A percentile compares a stretch with the other conserved stretches of the same genome.
Conservation (phyloP, 352 stramenopile genomes). For the Phytophthora hybrid region DNA sequence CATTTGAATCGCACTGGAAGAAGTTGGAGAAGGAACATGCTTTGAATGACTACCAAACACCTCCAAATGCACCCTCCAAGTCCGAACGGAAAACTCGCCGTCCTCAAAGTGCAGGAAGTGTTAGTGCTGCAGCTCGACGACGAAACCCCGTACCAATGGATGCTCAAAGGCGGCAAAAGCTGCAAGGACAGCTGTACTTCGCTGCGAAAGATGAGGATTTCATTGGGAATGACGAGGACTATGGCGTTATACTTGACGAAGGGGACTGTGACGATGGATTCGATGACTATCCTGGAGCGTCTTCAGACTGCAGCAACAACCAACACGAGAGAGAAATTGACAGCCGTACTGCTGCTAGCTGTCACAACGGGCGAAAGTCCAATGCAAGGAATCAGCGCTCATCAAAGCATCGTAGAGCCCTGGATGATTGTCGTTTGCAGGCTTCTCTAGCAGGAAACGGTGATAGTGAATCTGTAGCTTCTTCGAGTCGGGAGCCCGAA, state of each 20-base stretch:
- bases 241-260: conserved; percentile 54
- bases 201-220: conserved; percentile 34
- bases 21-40: conserved; percentile 48
- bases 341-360: not conserved
- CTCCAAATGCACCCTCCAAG: conserved; percentile 1
- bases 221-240: conserved; percentile 53
- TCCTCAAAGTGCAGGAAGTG: conserved; percentile 51
- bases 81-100: conserved; percentile 27
- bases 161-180: conserved; percentile 15
- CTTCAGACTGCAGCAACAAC: conserved; percentile 19
- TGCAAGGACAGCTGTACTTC: conserved; percentile 36
- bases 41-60: conserved; percentile 28
- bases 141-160: conserved; percentile 5
- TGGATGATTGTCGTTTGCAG: conserved; percentile 40
- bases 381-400: conserved; percentile 3
- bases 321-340: conserved; percentile 6
- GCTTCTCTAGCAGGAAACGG: conserved; percentile 3
- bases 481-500: conserved; percentile 12
- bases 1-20: conserved; percentile 53
- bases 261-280: conserved; percentile 44
- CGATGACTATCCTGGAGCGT: conserved; percentile 23
- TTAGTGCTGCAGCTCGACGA: conserved; percentile 12
- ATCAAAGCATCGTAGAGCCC: conserved; percentile 36
- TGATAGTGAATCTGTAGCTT: conserved; percentile 17
- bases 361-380: not conserved